Evolutionary conservation across 768 basidiomycete genomes (phyloP).

Genomic region (Mrakia gelida): DNA sequence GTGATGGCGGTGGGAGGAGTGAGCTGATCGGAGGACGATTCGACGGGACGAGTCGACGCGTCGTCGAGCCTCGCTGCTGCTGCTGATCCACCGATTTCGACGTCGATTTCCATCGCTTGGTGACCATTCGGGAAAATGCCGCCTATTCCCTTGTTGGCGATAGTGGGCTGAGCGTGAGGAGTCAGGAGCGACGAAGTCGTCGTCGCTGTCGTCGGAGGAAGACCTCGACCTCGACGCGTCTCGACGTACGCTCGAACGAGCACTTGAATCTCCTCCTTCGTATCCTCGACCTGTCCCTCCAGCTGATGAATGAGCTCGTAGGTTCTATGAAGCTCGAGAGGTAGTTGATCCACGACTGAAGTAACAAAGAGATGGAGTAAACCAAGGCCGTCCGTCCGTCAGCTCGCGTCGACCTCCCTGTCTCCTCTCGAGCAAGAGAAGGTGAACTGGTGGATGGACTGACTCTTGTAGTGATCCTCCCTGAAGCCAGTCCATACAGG

Average conservation of each 20-base stretch:
- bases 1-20: too few relatives aligned
- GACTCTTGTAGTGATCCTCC: neutral
- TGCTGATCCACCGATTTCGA: too few relatives aligned
- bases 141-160: too few relatives aligned
- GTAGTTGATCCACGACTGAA: conserved; percentile 42
- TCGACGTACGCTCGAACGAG: neutral
- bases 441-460: too few relatives aligned
- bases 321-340: conserved; percentile 44
- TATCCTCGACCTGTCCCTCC: conserved; percentile 41
- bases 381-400: neutral
- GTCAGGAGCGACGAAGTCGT: too few relatives aligned
- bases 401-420: neutral
- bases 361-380: neutral
- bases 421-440: neutral
- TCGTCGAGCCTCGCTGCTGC: neutral
- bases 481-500: neutral
- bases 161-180: too few relatives aligned
- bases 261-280: neutral
- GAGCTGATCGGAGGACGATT: neutral
- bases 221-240: neutral
- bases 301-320: conserved; percentile 43
- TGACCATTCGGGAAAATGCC: too few relatives aligned
- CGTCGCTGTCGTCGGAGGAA: neutral
- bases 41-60: neutral
- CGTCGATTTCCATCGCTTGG: too few relatives aligned